These are phyloP conservation scores for Speleostelium caveatum DNA, from an alignment of 78 protist genomes.

Conservation along the genomic window DNA sequence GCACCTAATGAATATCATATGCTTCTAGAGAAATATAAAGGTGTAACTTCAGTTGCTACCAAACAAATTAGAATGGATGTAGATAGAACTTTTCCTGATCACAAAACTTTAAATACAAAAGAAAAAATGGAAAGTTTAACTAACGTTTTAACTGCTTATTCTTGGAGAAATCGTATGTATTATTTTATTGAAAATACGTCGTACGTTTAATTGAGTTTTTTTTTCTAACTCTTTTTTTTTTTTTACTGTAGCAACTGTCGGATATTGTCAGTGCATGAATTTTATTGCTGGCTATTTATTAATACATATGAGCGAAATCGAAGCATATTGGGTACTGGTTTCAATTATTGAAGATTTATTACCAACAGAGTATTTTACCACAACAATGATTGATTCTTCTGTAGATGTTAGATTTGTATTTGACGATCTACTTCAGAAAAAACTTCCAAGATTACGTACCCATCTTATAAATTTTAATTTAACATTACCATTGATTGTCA, in stretches of 20 bases:
- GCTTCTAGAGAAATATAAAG: conserved; percentile 17
- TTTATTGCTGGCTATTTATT: conserved; percentile 88
- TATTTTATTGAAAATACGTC: background rate
- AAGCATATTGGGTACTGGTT: conserved; percentile 90
- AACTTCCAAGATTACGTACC: conserved; percentile 41
- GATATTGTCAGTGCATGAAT: conserved; percentile 95
- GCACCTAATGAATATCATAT: conserved; percentile 52
- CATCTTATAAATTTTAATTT: conserved; percentile 36
- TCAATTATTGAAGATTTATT: conserved; percentile 83
- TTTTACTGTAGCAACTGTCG: conserved; percentile 65
- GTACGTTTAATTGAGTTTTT: background rate
- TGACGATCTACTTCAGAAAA: conserved; percentile 58
- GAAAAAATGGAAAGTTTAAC: conserved; percentile 56
- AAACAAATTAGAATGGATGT: conserved; percentile 82
- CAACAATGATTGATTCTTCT: conserved; percentile 74
- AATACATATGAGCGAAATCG: conserved; percentile 88
- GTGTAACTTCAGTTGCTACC: conserved; percentile 36
- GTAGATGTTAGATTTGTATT: conserved; percentile 84
- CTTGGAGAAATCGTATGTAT: conserved; percentile 85
- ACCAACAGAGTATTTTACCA: conserved; percentile 81
- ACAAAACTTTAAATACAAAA: conserved; percentile 55
- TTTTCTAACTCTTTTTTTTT: background rate
- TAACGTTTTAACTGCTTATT: conserved; percentile 82
- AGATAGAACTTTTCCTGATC: conserved; percentile 89
- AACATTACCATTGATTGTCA: conserved; percentile 52